Percentiles rank a stretch among this genome's conserved stretches.
Evolutionary conservation across 768 basidiomycete species (phyloP).

Genomic region (Omphalotus guepiniiformis): DNA sequence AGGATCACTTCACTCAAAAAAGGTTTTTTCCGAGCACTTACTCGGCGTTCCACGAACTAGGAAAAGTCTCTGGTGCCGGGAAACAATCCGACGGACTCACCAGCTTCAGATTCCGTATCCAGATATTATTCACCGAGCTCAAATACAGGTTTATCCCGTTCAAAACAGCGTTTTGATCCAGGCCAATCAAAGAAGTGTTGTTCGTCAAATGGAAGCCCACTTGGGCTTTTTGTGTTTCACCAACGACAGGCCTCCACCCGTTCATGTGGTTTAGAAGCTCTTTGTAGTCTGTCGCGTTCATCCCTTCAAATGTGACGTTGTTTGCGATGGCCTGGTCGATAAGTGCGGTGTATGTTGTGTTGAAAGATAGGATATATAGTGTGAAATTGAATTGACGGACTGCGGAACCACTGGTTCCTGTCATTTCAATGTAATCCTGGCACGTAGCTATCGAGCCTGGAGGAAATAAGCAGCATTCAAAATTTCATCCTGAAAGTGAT

Average conservation of each 20-base stretch:
- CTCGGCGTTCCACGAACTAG: constrained; percentile 15
- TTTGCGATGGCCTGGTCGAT: constrained; percentile 11
- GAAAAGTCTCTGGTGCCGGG: constrained; percentile 16
- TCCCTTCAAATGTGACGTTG: constrained; percentile 16
- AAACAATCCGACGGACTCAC: constrained; percentile 16
- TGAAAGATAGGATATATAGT: constrained; percentile 13
- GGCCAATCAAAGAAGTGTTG: constrained; percentile 14
- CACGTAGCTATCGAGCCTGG: constrained; percentile 9
- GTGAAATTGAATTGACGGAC: constrained; percentile 15
- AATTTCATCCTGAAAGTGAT: neutral
- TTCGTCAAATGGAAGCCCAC: constrained; percentile 14
- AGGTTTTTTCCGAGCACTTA: neutral
- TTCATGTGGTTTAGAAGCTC: constrained; percentile 13
- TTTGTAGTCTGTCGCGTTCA: constrained; percentile 15
- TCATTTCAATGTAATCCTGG: constrained; percentile 12
- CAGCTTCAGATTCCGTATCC: constrained; percentile 16
- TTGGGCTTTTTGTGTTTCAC: constrained; percentile 13
- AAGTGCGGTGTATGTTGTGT: constrained; percentile 12
- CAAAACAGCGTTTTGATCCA: constrained; percentile 13
- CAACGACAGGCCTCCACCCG: constrained; percentile 13
- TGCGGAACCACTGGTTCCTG: constrained; percentile 10
- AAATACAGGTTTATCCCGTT: constrained; percentile 14
- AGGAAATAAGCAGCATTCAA: neutral
- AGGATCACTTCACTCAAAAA: neutral
- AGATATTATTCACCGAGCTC: constrained; percentile 13